Evolutionary conservation across 2,329 filamentous ascomycete species (phyloP), one percentile per base, ranked within the genome.

Genomic region (Diatrype stigma): DNA sequence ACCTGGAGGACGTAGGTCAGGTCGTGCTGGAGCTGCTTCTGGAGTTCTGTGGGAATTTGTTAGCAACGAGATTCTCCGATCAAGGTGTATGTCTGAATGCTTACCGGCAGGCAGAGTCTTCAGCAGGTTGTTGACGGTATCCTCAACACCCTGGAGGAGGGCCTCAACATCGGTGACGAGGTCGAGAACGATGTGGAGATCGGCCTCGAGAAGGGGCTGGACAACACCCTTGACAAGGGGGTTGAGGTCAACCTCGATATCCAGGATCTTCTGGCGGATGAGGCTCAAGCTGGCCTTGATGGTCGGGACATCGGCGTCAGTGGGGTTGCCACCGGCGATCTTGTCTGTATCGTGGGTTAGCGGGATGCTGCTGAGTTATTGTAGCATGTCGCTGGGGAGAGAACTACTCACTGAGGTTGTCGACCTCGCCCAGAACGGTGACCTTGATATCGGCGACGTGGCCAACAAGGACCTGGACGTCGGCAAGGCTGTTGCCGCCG

Each of bases 1-100:
- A 56, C 51, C 22, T 51, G 44, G 26, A 66, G 51, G 46, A 62
- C 59, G 50, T 54, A 54, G 50, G 61, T 57, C 19, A 67, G 56
- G 53, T 66, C 62, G 17, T 60, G 57, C 57, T 63, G 55, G 53
- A 64, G 32, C 21, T 54, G 40, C 42, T 48, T 46, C 3, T 62
- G 46, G 50, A 59, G 57, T 51, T 63, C 63, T 64, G n/a, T 28
- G 6, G 23, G 12, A 3, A 28, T 4, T 8, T 48, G 49, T 63
- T 60, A 52, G 52, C 16, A 51, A 53, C n/a, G 16, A 2, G 12
- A 12, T 5, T 7, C 3, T 12, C 2, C 22, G 23, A 23, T 3
- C 26, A 1, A 1, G 6, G 3, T 23, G n/a, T n/a, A n/a, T n/a
- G n/a, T 30, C 2, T n/a, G 26, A 5, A 8, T 26, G 58, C 63